Base-by-base conservation (phyloP, 768 basidiomycete species). In the Hericium erinaceus region DNA sequence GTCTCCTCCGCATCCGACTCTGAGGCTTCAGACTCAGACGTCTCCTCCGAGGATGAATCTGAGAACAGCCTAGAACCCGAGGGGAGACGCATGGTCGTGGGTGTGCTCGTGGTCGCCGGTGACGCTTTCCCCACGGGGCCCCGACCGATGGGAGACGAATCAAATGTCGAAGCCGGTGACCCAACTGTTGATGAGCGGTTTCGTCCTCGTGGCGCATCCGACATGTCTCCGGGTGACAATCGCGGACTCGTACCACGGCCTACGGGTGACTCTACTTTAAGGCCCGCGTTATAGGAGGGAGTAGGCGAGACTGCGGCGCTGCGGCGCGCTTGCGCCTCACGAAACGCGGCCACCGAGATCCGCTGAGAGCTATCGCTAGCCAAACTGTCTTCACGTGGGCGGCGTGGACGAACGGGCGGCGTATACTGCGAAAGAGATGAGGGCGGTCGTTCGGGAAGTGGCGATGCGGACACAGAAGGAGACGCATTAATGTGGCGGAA, bases 331-430 rank as follows among this genome's bases (percentile, higher is more conserved):
- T 88, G 85, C 18, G 80, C 86, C 73, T 90, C 88, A 55, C 85
- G 80, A 66, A 91, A 91, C 2, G 89, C 89, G 2, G 87, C 89
- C 37, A 91, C 84, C 8, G 86, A 86, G 24, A 91, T 90, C 55
- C 87, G 80, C 60, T 88, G 87, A 1, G 83, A 83, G 5, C 81
- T 74, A 41, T 87, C 84, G 3, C 85, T 85, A 16, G 79, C 77
- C 59, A 75, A 63, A 68, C 85, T 85, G 48, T 74, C 72, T 20
- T 76, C 80, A 62, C 87, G 78, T 15, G 82, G 79, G 5, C 26
- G 26, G 1, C 84, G 79, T 18, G 78, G 66, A 7, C 65, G 65
- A 5, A 67, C 72, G 11, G 74, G 70, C 4, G 80, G 75, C 1
- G 7, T 39, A 11, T 46, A 52, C 37, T 54, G 22, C 39, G 64